Percentiles rank a stretch among this genome's conserved stretches.
Conservation (phyloP, 1,139 yeast genomes). For the Pneumocystis sp. region DNA sequence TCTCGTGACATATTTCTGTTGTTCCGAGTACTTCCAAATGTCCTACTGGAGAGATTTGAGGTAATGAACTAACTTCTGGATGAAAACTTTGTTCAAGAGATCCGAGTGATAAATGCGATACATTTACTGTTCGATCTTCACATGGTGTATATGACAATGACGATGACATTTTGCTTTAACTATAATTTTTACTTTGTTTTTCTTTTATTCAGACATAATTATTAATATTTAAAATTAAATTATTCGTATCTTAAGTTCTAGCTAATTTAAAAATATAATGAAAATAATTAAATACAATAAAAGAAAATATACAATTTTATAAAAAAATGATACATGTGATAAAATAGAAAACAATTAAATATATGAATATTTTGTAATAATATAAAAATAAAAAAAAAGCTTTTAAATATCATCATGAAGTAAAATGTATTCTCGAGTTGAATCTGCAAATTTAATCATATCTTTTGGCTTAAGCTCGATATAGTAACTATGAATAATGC, state of each 20-base stretch:
- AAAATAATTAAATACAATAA: neutral
- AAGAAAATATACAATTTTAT: neutral
- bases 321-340: neutral
- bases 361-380: neutral
- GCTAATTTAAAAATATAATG: neutral
- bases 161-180: neutral
- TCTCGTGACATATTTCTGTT: neutral
- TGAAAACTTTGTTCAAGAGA: neutral
- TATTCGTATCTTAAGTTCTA: neutral
- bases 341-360: neutral
- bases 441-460: conserved; percentile 33
- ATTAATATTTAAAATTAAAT: neutral
- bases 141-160: neutral
- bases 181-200: neutral
- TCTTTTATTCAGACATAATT: neutral
- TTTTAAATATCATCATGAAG: conserved; percentile 11
- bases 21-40: neutral
- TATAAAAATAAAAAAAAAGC: neutral
- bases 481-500: conserved; percentile 33
- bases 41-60: neutral
- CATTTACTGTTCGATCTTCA: neutral
- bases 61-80: neutral
- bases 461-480: conserved; percentile 38
- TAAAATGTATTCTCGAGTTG: conserved; percentile 24
- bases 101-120: neutral